Conservation (phyloP, 2,329 filamentous ascomycete species). For the Colletotrichum spaethianum region DNA sequence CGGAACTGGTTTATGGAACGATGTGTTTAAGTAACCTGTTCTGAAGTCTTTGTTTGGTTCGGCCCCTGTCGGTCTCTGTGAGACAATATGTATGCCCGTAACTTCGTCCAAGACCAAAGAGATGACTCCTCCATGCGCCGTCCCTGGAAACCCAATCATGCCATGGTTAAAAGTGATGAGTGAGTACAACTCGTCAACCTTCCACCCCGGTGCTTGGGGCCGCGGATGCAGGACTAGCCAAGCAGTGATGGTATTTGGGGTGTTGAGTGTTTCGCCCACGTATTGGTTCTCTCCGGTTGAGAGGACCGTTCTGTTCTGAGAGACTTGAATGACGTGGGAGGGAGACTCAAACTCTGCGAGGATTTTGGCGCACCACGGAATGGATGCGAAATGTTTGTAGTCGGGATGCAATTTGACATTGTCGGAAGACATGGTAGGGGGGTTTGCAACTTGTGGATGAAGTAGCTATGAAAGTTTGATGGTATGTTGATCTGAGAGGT, state of each 20-base stretch:
- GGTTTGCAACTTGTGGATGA: background rate
- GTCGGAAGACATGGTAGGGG: constrained; percentile 15
- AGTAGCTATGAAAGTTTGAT: background rate
- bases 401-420: constrained; percentile 27
- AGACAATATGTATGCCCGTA: constrained; percentile 53
- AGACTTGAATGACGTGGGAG: constrained; percentile 28
- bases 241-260: constrained; percentile 48
- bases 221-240: constrained; percentile 53
- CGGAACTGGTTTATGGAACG: constrained; percentile 51
- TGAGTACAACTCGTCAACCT: constrained; percentile 48
- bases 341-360: constrained; percentile 47
- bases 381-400: constrained; percentile 50
- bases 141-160: constrained; percentile 50
- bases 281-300: constrained; percentile 48
- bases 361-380: constrained; percentile 54
- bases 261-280: constrained; percentile 51
- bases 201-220: constrained; percentile 43
- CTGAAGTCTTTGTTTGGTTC: constrained; percentile 49
- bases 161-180: constrained; percentile 53
- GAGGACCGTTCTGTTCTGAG: constrained; percentile 31
- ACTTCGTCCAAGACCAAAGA: constrained; percentile 56
- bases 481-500: too few relatives aligned
- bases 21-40: constrained; percentile 54
- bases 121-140: constrained; percentile 56
- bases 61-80: constrained; percentile 52